A percentile compares a stretch with the other conserved stretches of the same genome.
phyloP scores from a whole-genome alignment of 306 rosid genomes.

The Sechiopsis laciniata region DNA sequence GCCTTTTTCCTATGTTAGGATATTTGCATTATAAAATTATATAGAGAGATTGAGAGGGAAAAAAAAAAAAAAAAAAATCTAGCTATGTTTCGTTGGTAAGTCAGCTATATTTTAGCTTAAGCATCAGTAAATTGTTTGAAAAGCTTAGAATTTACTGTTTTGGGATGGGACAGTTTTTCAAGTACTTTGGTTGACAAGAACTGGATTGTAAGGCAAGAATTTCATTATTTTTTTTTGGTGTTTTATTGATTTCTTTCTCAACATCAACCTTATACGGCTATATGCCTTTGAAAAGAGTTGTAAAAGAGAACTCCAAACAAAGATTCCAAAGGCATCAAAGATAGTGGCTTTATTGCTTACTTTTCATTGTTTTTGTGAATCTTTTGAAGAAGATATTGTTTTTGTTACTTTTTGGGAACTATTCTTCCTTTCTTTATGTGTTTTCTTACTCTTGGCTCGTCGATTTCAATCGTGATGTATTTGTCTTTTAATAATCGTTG shows the following conservation, averaged over 20 bases:
- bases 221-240: not conserved
- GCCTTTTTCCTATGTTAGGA: not conserved
- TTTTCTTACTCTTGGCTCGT: not conserved
- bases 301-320: not conserved
- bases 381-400: conserved; percentile 2
- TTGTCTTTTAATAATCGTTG: too few species aligned
- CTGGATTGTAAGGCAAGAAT: conserved; percentile 3
- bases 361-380: conserved; percentile 3
- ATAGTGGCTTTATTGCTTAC: not conserved
- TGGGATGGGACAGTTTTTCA: not conserved
- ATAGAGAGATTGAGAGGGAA: conserved; percentile 2
- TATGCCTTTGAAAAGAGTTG: not conserved
- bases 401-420: conserved; percentile 5
- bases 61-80: not conserved
- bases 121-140: not conserved
- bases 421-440: not conserved
- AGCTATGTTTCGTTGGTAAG: not conserved
- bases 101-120: not conserved
- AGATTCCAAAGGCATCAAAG: not conserved
- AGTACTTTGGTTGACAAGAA: conserved; percentile 9
- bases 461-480: too few species aligned
- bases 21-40: not conserved
- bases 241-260: not conserved
- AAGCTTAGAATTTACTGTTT: not conserved
- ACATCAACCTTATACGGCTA: conserved; percentile 1